Evolutionary conservation across 371 early-diverging fungal species (phyloP), one percentile per base, ranked within the genome.

Genomic region (Mucor irregularis): DNA sequence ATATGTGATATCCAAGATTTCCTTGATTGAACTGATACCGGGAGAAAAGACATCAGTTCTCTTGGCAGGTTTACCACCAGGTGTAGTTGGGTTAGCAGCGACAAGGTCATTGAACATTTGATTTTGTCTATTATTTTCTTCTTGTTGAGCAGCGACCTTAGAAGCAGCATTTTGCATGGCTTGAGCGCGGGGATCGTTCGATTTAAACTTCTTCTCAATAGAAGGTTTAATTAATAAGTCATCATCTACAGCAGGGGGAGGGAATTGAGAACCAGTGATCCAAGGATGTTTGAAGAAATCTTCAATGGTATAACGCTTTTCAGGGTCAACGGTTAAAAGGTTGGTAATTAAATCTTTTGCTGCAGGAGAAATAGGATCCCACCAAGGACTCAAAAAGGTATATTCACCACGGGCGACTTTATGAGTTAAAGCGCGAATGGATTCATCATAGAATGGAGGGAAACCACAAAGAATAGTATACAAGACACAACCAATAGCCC

Each of bases 231-330:
- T 14, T 24, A 39, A 29, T 16, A 58, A 35, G 5, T 14, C 30
- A 11, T 53, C 49, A 1, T 38, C n/a, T 3, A 11, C 33, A 33
- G 44, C 31, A 34, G 61, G 61, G 16, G 59, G 53, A 10, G 66
- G 61, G 43, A 52, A 55, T 35, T 69, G 73, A n/a, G 71, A 69
- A 17, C 64, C 54, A 2, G 61, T 74, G 45, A 89, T 71, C 94
- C 94, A 96, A n/a, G 92, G 93, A 56, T 94, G 92, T 14, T 76
- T 70, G 56, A 96, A 81, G 71, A 94, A 84, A 21, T 76, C 69
- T 10, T 82, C 74, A 21, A 85, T 81, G 14, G 83, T 82, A 54
- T 84, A 79, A 13, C 87, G 75, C 49, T 77, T 61, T 35, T 68
- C 57, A 3, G 86, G 77, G 37, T 84, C 74, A 5, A 81, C 75